Base-by-base conservation (phyloP, 2,329 filamentous ascomycete genomes). In the Corinectria fuckeliana region DNA sequence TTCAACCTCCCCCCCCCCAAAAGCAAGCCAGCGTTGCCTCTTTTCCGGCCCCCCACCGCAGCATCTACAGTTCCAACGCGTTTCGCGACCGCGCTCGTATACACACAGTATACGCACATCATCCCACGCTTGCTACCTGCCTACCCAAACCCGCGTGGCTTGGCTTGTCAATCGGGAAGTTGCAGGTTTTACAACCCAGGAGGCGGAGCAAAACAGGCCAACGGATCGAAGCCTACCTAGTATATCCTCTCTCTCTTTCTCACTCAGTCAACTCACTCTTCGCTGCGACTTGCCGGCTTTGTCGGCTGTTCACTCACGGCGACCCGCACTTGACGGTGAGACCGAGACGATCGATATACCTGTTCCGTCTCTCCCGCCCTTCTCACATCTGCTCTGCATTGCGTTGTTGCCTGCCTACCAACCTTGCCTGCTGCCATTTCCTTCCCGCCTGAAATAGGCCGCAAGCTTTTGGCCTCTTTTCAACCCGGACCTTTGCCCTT, bases 151-250 rank as follows among this genome's bases (percentile, higher is more conserved):
- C 26, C 26, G 44, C 23, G 34, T 56, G 36, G 10, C 45, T 42
- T 30, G 10, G 23, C 23, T 45, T 28, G 42, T 28, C 42, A 18
- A 34, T 42, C 52, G 42, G 41, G 54, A 45, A 28, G 38, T 57
- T 57, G 45, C 47, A 50, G 25, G 36, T 36, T 50, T 50, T 25
- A 57, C 39, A 57, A 57, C 47, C 32, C 28, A 38, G 26, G 18
- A 41, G 8, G 25, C 18, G n/a, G 13, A 52, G 28, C 10, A 11
- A 38, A 39, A 26, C 36, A 42, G 18, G 9, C 11, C n/a, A n/a
- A n/a, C n/a, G n/a, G n/a, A n/a, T n/a, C n/a, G n/a, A n/a, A 30
- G 14, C 28, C 28, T 30, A 30, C 28, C 28, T 30, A 13, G 28
- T 30, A 3, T 30, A 30, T 14, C 6, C 11, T 42, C 8, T 45